Percentiles rank a stretch among this genome's conserved stretches.
Conservation (phyloP, 139 green algal species). For the Mychonastes homosphaera region DNA sequence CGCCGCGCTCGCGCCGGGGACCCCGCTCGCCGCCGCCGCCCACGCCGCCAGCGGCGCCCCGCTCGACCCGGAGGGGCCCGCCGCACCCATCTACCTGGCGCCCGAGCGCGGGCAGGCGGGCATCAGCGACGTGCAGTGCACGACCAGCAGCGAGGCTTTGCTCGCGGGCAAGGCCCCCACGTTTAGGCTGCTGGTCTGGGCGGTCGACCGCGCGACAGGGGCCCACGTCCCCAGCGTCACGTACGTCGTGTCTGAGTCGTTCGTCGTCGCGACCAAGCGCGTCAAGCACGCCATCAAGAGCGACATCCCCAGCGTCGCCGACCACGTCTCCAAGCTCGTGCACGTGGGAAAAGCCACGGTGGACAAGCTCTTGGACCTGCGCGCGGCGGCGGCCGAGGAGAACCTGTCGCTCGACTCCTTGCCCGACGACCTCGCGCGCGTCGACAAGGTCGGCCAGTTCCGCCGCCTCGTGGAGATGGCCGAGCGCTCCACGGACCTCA, state of each 20-base stretch:
- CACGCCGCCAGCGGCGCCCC: too few relatives aligned
- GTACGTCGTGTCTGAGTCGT: constrained; percentile 47
- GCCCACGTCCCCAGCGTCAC: constrained; percentile 30
- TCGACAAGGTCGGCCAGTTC: constrained; percentile 48
- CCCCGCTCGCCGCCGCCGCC: too few relatives aligned
- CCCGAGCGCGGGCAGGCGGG: constrained; percentile 30
- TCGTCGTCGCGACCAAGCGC: constrained; percentile 54
- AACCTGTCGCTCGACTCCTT: constrained; percentile 22
- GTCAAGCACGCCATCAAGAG: constrained; percentile 54
- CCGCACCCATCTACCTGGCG: too few relatives aligned
- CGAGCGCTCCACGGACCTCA: constrained; percentile 52
- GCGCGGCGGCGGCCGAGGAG: constrained; percentile 17
- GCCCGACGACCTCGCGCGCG: constrained; percentile 15
- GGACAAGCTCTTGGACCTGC: constrained; percentile 37
- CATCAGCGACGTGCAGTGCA: constrained; percentile 41
- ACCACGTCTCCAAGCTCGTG: constrained; percentile 47
- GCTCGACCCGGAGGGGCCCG: too few relatives aligned
- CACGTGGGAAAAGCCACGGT: constrained; percentile 51
- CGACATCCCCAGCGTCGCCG: constrained; percentile 39
- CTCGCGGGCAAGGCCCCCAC: constrained; percentile 48
- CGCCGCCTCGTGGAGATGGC: constrained; percentile 43
- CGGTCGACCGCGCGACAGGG: constrained; percentile 27
- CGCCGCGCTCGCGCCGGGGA: too few relatives aligned
- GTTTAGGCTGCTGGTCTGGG: constrained; percentile 49
- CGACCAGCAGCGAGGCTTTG: constrained; percentile 46